Conservation (phyloP, 305 asterid species). For the Salvia sclarea region DNA sequence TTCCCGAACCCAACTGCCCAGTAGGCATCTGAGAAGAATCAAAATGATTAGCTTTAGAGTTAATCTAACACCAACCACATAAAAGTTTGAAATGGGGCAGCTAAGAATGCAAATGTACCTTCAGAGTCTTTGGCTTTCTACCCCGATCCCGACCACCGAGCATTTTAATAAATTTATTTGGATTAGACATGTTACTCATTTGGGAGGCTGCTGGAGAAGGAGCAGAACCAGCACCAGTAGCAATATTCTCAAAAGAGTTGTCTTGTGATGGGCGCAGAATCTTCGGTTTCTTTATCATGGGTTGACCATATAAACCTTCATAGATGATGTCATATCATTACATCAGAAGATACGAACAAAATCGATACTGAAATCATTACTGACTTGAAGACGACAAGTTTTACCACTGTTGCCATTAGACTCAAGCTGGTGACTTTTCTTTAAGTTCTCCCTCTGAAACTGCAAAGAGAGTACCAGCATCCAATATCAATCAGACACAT, state of each 20-base stretch:
- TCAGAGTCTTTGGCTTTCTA: slow-evolving; percentile 57
- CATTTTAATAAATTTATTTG: slow-evolving; percentile 62
- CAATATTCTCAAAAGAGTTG: slow-evolving; percentile 50
- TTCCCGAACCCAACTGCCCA: slow-evolving; percentile 62
- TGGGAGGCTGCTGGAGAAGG: slow-evolving; percentile 85
- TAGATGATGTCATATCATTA: slow-evolving; percentile 16
- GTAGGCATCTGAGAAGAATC: slow-evolving; percentile 51
- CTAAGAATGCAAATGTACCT: slow-evolving; percentile 44
- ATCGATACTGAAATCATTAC: slow-evolving; percentile 20
- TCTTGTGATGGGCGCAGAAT: slow-evolving; percentile 58
- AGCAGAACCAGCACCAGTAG: slow-evolving; percentile 49
- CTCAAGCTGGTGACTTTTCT: slow-evolving; percentile 71
- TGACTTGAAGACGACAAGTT: slow-evolving; percentile 24
- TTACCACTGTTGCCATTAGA: slow-evolving; percentile 80
- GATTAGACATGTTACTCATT: slow-evolving; percentile 79
- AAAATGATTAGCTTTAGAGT: slow-evolving; percentile 31
- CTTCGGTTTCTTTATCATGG: slow-evolving; percentile 60
- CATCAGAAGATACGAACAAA: slow-evolving; percentile 28
- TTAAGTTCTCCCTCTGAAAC: slow-evolving; percentile 69
- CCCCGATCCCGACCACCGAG: slow-evolving; percentile 70
- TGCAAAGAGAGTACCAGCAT: slow-evolving; percentile 28
- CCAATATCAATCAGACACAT: slow-evolving; percentile 12
- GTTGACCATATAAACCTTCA: slow-evolving; percentile 71
- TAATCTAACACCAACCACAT: slow-evolving; percentile 11
- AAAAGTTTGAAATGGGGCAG: slow-evolving; percentile 12